Evolutionary conservation across 1,284 basidiomycete genomes (phyloP).

Genomic region (Phellinidium pouzarii): DNA sequence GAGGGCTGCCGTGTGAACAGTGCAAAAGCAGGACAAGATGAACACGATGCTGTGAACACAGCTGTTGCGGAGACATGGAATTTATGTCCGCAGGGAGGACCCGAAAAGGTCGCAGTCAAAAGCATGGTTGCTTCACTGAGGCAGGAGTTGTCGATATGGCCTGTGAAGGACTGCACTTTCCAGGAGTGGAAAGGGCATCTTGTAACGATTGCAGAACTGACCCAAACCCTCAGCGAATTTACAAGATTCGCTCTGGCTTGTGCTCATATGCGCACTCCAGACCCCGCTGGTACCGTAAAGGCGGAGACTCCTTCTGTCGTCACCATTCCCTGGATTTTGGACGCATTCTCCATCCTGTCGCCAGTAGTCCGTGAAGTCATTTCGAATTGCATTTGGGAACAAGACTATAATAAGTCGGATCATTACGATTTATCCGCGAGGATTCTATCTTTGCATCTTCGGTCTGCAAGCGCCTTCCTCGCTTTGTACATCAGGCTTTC

Average conservation of each 20-base stretch:
- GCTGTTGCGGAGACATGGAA: constrained; percentile 8
- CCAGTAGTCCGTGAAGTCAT: neutral
- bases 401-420: neutral
- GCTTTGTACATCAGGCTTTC: constrained; percentile 51
- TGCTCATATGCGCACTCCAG: neutral
- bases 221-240: neutral
- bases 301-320: neutral
- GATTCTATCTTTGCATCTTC: constrained; percentile 24
- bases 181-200: neutral
- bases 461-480: constrained; percentile 48
- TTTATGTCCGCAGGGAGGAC: constrained; percentile 31
- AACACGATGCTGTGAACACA: constrained; percentile 37
- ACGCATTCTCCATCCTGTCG: neutral
- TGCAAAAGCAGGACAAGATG: constrained; percentile 55
- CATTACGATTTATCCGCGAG: neutral
- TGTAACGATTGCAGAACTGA: neutral
- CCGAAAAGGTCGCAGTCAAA: constrained; percentile 33
- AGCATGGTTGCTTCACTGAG: constrained; percentile 23
- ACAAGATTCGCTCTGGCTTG: constrained; percentile 9
- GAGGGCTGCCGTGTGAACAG: constrained; percentile 72
- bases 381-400: neutral
- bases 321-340: constrained; percentile 3
- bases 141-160: constrained; percentile 25
- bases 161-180: neutral
- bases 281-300: neutral